Evolutionary conservation across 225 moss, liverwort and hornwort genomes (phyloP).

Genomic region (Asterella californica): DNA sequence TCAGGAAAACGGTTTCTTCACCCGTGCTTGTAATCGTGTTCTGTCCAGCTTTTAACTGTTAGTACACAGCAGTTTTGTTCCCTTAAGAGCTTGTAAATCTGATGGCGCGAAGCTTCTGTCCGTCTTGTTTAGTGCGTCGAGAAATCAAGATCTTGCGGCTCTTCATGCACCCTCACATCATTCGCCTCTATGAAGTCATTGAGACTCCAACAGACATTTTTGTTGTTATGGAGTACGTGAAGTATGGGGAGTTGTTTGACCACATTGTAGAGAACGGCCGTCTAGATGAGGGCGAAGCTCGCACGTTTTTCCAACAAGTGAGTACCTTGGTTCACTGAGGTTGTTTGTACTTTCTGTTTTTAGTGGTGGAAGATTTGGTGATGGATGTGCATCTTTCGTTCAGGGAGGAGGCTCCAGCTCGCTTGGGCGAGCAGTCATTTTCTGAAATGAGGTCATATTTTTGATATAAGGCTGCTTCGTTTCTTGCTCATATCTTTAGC

Average conservation of each 20-base stretch:
- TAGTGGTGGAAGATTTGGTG: not conserved
- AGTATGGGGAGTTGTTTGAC: slow-evolving; percentile 79
- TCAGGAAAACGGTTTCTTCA: not conserved
- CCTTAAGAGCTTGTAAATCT: not conserved
- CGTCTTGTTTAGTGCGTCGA: slow-evolving; percentile 54
- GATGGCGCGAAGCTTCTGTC: not conserved
- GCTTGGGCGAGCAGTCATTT: not conserved
- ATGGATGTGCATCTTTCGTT: not conserved
- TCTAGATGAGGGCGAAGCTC: slow-evolving; percentile 66
- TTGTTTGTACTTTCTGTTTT: not conserved
- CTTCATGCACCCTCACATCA: slow-evolving; percentile 79
- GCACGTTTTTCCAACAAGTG: slow-evolving; percentile 81
- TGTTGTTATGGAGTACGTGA: slow-evolving; percentile 81
- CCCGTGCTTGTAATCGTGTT: not conserved
- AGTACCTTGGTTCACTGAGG: not conserved
- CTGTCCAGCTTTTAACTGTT: not conserved
- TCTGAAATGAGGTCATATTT: not conserved
- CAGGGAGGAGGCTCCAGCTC: not conserved
- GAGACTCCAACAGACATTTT: slow-evolving; percentile 71
- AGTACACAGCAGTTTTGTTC: not conserved
- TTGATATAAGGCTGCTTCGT: not conserved
- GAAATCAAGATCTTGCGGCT: slow-evolving; percentile 78
- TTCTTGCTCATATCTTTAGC: not conserved
- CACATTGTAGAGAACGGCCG: slow-evolving; percentile 79
- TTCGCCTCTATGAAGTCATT: slow-evolving; percentile 78